Base-by-base conservation (phyloP, 345 rosid species). In the Combretum micranthum region DNA sequence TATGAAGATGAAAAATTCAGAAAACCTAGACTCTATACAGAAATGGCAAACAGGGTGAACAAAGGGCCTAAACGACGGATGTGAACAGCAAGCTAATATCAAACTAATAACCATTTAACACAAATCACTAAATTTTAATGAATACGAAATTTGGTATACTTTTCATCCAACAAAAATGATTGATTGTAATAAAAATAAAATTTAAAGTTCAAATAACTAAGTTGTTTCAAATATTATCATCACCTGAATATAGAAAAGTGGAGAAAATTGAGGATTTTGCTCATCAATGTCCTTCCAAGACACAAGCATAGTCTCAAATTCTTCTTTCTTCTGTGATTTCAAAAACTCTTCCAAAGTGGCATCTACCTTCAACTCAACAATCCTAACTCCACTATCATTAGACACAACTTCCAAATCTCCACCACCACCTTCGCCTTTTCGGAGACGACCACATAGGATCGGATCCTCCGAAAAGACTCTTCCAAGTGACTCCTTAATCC, bases 211-310 rank as follows among this genome's bases (percentile, higher is more conserved):
- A 17, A 14, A 46, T 13, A 17, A 46, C 9, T 6, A 15, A 14
- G 16, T 7, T 14, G 14, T 2, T 14, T 17, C 16, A 17, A n/a
- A n/a, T n/a, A 14, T 17, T 14, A 46, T 46, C 49, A 14, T 17
- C 26, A 82, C 96, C 88, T 87, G 96, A 60, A 88, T 75, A 66
- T 80, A 83, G 49, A 87, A 64, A 18, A 91, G 68, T 2, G 98
- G 96, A 62, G 82, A 83, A 68, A 69, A 91, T 18, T 77, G 79
- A 58, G 90, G 95, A 53, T 57, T 72, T 39, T 64, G 64, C 62
- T 75, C 81, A 73, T 88, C 92, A 51, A 91, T 63, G 45, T 91
- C 86, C 66, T 72, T 85, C 98, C 98, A 85, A 48, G 70, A 78
- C 39, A 84, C 90, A 56, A 82, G 73, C 63, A 73, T 77, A 50